Base-by-base conservation (phyloP, 2,329 filamentous ascomycete species). In the Fusarium sublunatum region DNA sequence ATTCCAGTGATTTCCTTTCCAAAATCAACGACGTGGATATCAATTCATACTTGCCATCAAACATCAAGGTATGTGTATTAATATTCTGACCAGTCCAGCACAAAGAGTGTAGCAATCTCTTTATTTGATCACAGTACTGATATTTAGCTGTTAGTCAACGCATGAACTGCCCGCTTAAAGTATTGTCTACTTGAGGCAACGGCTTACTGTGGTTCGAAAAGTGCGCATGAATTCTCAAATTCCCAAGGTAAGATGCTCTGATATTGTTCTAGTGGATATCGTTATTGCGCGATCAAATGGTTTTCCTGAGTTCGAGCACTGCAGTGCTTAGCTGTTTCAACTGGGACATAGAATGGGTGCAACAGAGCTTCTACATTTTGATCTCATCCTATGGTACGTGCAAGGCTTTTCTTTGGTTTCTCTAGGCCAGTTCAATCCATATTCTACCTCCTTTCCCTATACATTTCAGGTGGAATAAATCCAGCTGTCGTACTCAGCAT, bases 161-260 rank as follows among this genome's bases (percentile, higher is more conserved):
- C 31, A 61, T 56, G 55, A 43, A 32, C 43, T 39, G 19, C 55
- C 52, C 26, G n/a, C 31, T 22, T 38, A 28, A 24, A 41, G 53
- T 62, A 35, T 40, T 43, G 35, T 53, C 47, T 28, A 40, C 52
- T 57, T 49, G 49, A 53, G 60, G 57, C 67, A 46, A 12, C 41
- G 13, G 41, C n/a, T 41, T 31, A 26, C 28, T 45, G 53, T 64
- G 61, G 52, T 56, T 45, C 51, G 51, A 53, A 38, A 66, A 61
- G 46, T 53, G 65, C 72, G 65, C 55, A 74, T 74, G 72, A 73
- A 69, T 74, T 64, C 72, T 51, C 72, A 74, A 73, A 67, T 72
- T 46, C 65, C 70, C 43, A 74, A 73, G 72, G 72, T 74, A 61
- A 55, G 61, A 52, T 58, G 12, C 24, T 24, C n/a, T 46, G 25